A percentile compares a stretch with the other conserved stretches of the same genome.
Conservation (phyloP, 2,329 filamentous ascomycete species). For the Fusarium armeniacum region DNA sequence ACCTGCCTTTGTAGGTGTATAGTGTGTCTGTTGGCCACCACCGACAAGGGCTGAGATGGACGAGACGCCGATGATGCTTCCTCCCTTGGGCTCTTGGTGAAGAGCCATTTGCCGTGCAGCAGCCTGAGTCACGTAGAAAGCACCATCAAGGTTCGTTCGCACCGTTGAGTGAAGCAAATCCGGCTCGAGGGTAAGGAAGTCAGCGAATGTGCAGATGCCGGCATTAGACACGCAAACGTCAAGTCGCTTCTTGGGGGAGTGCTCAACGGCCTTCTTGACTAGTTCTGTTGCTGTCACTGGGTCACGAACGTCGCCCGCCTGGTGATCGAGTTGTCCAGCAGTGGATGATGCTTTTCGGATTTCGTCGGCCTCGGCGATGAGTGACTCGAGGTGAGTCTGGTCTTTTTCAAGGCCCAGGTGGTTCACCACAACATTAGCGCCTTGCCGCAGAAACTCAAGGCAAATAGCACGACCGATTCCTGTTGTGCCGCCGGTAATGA, state of each 20-base stretch:
- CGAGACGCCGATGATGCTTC: conserved; percentile 83
- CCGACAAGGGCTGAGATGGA: conserved; percentile 83
- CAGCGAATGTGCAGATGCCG: conserved; percentile 88
- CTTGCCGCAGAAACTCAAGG: conserved; percentile 82
- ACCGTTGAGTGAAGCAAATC: conserved; percentile 80
- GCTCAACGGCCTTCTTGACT: conserved; percentile 74
- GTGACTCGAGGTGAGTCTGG: conserved; percentile 64
- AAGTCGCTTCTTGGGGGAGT: conserved; percentile 64
- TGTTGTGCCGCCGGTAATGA: conserved; percentile 88
- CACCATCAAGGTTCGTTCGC: conserved; percentile 85
- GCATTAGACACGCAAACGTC: conserved; percentile 91
- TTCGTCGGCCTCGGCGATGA: conserved; percentile 65
- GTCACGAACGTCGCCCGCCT: conserved; percentile 82
- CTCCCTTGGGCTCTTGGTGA: conserved; percentile 73
- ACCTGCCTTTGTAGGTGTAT: conserved; percentile 90
- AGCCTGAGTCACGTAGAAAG: conserved; percentile 90
- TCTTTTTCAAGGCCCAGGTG: conserved; percentile 75
- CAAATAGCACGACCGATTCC: conserved; percentile 90
- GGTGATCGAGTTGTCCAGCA: conserved; percentile 71
- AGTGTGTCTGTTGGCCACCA: conserved; percentile 83
- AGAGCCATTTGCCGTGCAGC: conserved; percentile 85
- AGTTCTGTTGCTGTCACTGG: conserved; percentile 78
- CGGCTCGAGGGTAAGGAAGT: conserved; percentile 81
- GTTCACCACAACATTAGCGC: conserved; percentile 84
- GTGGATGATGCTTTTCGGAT: conserved; percentile 61